Evolutionary conservation across 768 basidiomycete genomes (phyloP), one percentile per base, ranked within the genome.

Genomic region (Podaxis rugospora): DNA sequence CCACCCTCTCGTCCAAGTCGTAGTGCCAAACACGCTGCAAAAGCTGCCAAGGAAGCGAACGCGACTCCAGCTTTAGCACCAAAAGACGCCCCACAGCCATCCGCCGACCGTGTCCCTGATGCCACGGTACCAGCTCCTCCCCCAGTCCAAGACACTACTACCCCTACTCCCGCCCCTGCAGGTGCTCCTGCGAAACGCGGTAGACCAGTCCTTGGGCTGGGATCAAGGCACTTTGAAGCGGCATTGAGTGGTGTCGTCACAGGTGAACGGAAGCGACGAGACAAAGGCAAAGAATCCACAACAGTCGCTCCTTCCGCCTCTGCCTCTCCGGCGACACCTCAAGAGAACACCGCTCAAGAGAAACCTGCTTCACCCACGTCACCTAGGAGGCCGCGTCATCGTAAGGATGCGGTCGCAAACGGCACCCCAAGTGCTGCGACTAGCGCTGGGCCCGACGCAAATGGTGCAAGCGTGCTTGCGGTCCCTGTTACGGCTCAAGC

Each of bases 201-300:
- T 4, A 82, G 88, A 5, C 87, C 87, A 1, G 76, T 87, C 9
- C 72, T 90, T 35, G 87, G 88, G 0, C 68, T 88, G 6, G 86
- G 79, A 0, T 84, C 83, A 2, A 78, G 89, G 11, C 87, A 90
- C 13, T 87, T 92, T 55, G 88, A 90, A 65, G 88, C 84, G 5
- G 90, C 90, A 6, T 71, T 92, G 28, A 89, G 72, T 59, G 84
- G 87, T 0, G 83, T 84, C 0, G 83, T 3, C 64, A 61, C 36
- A 66, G 67, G 11, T 61, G 56, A 64, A 68, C 65, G 50, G 59
- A 66, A 58, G 57, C 59, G 37, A 71, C 68, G 46, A 70, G 64
- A 37, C 72, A 66, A 65, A 70, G 62, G 64, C 28, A 62, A 68
- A 50, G 67, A 68, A 36, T 46, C 61, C 13, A 62, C 51, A 21